These are phyloP conservation scores for Aspergillus glaucus DNA, from an alignment of 2,329 filamentous ascomycete genomes.

Conservation along the genomic window DNA sequence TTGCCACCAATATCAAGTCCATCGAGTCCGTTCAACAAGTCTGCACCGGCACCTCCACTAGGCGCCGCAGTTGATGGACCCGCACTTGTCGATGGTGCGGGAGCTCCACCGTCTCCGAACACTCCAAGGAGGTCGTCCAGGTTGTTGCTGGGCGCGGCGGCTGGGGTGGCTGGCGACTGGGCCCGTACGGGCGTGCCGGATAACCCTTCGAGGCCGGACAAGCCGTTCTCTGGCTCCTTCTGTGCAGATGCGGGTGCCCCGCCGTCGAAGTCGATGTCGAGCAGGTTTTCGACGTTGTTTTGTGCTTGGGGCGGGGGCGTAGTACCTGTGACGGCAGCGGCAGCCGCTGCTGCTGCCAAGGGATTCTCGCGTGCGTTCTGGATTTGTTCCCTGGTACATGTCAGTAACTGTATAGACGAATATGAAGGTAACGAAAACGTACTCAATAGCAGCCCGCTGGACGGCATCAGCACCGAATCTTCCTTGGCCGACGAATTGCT, in stretches of 20 bases:
- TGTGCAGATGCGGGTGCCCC: constrained; percentile 83
- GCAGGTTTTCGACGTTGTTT: constrained; percentile 83
- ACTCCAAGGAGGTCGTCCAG: constrained; percentile 77
- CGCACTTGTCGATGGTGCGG: constrained; percentile 26
- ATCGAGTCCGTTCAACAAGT: constrained; percentile 77
- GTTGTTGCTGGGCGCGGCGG: constrained; percentile 45
- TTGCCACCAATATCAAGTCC: constrained; percentile 65
- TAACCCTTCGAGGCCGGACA: constrained; percentile 57
- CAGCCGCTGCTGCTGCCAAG: constrained; percentile 74
- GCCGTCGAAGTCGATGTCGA: constrained; percentile 95
- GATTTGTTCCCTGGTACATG: constrained; percentile 61
- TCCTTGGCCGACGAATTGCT: constrained; percentile 95
- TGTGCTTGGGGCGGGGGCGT: constrained; percentile 49
- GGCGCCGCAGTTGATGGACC: constrained; percentile 19
- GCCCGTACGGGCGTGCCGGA: constrained; percentile 53
- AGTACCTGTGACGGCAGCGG: constrained; percentile 54
- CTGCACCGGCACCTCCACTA: constrained; percentile 31
- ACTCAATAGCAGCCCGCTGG: constrained; percentile 88
- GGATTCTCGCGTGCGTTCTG: constrained; percentile 91
- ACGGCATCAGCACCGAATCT: constrained; percentile 90
- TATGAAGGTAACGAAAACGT: constrained; percentile 20
- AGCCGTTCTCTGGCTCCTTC: constrained; percentile 52
- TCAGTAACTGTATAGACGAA: constrained; percentile 11
- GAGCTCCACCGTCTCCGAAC: constrained; percentile 49
- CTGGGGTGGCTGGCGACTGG: constrained; percentile 37